Evolutionary conservation across 768 basidiomycete species (phyloP), one percentile per base, ranked within the genome.

Genomic region (Lactifluus volemus): DNA sequence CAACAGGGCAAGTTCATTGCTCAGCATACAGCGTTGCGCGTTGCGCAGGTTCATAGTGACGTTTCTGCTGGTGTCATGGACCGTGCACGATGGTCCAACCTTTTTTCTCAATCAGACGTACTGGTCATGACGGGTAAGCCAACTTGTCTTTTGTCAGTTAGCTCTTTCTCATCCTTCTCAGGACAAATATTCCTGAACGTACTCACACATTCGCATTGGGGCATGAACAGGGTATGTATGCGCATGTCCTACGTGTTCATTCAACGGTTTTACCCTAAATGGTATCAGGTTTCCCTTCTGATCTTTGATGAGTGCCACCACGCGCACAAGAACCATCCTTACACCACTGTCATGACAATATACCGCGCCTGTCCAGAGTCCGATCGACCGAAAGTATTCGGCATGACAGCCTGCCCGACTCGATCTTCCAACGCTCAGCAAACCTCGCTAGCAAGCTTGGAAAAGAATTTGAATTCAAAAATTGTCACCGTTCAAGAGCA

Each of bases 381-480:
- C 1, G 67, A 74, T 19, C 77, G 86, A n/a, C 89, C 90, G 10
- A 92, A 89, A 69, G 78, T 96, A n/a, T 90, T 95, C 62, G 93
- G 93, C 3, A 88, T 96, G 85, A 95, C 93, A 0, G 93, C 93
- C 0, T 92, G 89, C 17, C 92, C 92, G 0, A 84, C 92, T 29
- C 92, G 88, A 86, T 88, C 89, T 63, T 78, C 83, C 12, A 85
- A 81, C 63, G 81, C 90, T 55, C 83, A 89, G 0, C 71, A 74
- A 19, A 79, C 79, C 25, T 88, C 88, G 3, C 73, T 95, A 19
- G 69, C 75, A 21, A 76, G 77, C 0, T 75, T 92, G 3, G 89
- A 94, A 70, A 74, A 75, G 47, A 90, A 87, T 65, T 66, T 92
- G 70, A 80, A 90, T 70, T 80, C 88, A 19, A 86, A 83, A 60